A percentile compares a stretch with the other conserved stretches of the same genome.
phyloP scores from a whole-genome alignment of 2,329 filamentous ascomycete genomes.

The Botrytis cinerea region DNA sequence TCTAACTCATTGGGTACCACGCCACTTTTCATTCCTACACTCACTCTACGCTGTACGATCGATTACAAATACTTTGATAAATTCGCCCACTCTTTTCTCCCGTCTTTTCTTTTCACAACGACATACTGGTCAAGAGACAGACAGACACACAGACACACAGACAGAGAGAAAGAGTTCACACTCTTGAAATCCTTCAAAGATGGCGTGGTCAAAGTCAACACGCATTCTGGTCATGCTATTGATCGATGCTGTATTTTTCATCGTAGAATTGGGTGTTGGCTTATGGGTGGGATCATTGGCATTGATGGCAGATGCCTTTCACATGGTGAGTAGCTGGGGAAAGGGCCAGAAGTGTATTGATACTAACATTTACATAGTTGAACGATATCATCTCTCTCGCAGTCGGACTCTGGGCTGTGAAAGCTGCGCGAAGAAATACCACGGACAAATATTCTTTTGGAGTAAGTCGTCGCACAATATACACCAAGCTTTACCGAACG shows the following conservation, averaged over 20 bases:
- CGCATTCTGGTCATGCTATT: constrained; percentile 90
- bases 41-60: neutral
- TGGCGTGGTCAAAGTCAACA: constrained; percentile 90
- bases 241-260: constrained; percentile 87
- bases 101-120: neutral
- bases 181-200: constrained; percentile 44
- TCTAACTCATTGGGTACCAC: neutral
- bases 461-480: constrained; percentile 52
- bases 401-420: constrained; percentile 94
- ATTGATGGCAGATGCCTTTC: constrained; percentile 93
- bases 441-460: constrained; percentile 96
- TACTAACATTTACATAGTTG: constrained; percentile 55
- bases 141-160: no score
- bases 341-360: neutral
- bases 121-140: neutral
- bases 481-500: neutral
- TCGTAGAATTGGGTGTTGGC: constrained; percentile 83
- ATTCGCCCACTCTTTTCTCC: neutral
- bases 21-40: neutral
- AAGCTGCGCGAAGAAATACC: constrained; percentile 78
- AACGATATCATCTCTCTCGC: constrained; percentile 96
- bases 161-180: neutral
- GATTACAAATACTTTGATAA: neutral
- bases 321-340: constrained; percentile 69
- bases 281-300: constrained; percentile 89